Evolutionary conservation across 306 rosid genomes (phyloP), one percentile per base, ranked within the genome.

Genomic region (Fragaria ananassa): DNA sequence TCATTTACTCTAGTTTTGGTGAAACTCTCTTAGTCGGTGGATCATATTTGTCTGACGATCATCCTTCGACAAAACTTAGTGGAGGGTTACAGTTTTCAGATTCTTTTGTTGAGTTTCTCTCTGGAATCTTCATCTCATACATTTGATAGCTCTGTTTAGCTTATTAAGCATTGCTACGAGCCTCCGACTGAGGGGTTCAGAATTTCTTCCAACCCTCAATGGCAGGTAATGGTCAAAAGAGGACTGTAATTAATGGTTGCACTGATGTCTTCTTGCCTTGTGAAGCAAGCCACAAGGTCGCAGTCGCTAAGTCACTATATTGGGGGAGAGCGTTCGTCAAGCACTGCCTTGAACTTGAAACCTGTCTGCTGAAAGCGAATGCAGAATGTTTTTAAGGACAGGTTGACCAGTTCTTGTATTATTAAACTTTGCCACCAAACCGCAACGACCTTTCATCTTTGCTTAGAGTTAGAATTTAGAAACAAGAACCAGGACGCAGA

Each of bases 381-480:
- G 62, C 62, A 11, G 34, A 23, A 23, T 10, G 63, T 3, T 1
- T 29, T 29, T 0, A 2, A 5, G 67, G n/a, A 3, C 17, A 13
- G n/a, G 8, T 61, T 62, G 68, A 62, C 44, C 44, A 17, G 29
- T n/a, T 13, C 31, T 56, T 56, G 29, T 8, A 1, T 4, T 47
- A 14, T 47, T 21, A 9, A 19, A 56, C 29, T 21, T 13, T 25
- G 18, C 19, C 18, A 62, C 68, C 68, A 13, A 41, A 67, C 77
- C 4, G 68, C 69, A 53, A 64, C 57, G 70, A 74, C 68, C 76
- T 35, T 15, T 17, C 80, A 63, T 78, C 71, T 78, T 75, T 73
- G 77, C 72, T 39, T 74, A 17, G 56, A 71, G 35, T 31, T 31
- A 3, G 35, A 31, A 31, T 31, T 47, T 74, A 21, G 56, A 71